A percentile compares a stretch with the other conserved stretches of the same genome.
phyloP scores from a whole-genome alignment of 2,329 filamentous ascomycete genomes.

The Nakataea oryzae region DNA sequence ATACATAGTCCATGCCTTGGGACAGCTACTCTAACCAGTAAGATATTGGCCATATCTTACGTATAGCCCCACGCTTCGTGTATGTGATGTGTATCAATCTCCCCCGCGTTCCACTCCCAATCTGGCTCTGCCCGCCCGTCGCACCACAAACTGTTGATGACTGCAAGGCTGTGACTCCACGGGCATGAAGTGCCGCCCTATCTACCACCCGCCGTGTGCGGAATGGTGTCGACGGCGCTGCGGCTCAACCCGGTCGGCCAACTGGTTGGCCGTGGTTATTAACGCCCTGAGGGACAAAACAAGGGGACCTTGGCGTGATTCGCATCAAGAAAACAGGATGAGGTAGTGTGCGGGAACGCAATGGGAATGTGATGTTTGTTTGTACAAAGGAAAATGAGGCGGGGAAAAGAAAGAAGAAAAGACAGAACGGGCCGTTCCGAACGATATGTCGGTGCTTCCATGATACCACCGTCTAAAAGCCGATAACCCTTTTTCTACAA shows the following conservation, averaged over 20 bases:
- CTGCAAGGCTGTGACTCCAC: not conserved
- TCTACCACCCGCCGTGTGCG: not conserved
- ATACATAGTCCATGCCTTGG: not conserved
- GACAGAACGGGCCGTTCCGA: not conserved
- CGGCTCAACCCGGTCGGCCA: not conserved
- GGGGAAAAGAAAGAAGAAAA: not conserved
- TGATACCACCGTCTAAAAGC: conserved; percentile 5
- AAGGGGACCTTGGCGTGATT: not conserved
- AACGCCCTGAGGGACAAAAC: not conserved
- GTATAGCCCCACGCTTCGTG: not conserved
- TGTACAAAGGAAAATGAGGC: not conserved
- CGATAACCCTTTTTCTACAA: conserved; percentile 5
- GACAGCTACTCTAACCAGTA: not conserved
- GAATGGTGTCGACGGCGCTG: not conserved
- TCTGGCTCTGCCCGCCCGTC: not conserved
- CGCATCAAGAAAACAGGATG: not conserved
- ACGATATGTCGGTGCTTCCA: not conserved
- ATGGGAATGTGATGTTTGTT: not conserved
- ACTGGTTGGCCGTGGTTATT: not conserved
- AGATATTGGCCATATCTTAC: not conserved
- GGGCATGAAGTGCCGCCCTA: not conserved
- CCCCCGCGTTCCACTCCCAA: not conserved
- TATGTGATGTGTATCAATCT: not conserved
- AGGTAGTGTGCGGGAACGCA: not conserved
- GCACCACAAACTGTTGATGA: not conserved